Percentiles rank a stretch among this genome's conserved stretches.
These are phyloP conservation scores for Vitis riparia DNA, from an alignment of 164 flowering plant genomes.

Conservation along the genomic window DNA sequence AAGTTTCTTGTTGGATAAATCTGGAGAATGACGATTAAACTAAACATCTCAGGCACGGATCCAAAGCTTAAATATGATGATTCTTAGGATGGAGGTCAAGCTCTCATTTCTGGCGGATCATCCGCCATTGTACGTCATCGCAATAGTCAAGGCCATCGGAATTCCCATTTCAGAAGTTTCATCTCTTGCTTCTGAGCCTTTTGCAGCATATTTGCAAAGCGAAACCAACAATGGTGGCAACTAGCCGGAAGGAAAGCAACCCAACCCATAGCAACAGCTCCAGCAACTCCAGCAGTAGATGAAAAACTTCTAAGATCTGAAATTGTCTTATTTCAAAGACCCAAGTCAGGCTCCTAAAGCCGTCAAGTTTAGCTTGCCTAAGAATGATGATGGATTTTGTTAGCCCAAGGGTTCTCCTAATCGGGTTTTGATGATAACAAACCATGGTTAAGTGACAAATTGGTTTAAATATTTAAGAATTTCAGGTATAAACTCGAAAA, in stretches of 20 bases:
- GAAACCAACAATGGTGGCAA: constrained; percentile 38
- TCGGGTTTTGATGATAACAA: no score
- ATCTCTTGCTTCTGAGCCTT: constrained; percentile 31
- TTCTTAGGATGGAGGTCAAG: constrained; percentile 19
- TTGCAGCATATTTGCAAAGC: constrained; percentile 5
- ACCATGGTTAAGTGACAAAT: no score
- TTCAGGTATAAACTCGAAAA: no score
- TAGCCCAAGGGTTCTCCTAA: no score
- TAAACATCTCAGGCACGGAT: no score
- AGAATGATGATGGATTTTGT: constrained; percentile 44
- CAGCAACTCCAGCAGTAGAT: constrained; percentile 53
- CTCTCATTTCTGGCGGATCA: constrained; percentile 43
- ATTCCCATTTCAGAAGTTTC: constrained; percentile 36
- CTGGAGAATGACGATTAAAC: no score
- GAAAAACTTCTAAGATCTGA: constrained; percentile 68
- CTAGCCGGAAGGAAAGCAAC: constrained; percentile 34
- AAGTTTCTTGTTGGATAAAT: no score
- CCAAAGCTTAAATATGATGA: no score
- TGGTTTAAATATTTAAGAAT: no score
- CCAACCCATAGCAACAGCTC: constrained; percentile 5
- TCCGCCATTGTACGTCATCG: constrained; percentile 58
- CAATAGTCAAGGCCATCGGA: constrained; percentile 50
- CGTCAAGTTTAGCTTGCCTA: constrained; percentile 57
- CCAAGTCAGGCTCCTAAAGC: constrained; percentile 29
- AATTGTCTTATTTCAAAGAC: constrained; percentile 56